Base-by-base conservation (phyloP, 192 early-diverging fungal species). In the Coemansia sp. region DNA sequence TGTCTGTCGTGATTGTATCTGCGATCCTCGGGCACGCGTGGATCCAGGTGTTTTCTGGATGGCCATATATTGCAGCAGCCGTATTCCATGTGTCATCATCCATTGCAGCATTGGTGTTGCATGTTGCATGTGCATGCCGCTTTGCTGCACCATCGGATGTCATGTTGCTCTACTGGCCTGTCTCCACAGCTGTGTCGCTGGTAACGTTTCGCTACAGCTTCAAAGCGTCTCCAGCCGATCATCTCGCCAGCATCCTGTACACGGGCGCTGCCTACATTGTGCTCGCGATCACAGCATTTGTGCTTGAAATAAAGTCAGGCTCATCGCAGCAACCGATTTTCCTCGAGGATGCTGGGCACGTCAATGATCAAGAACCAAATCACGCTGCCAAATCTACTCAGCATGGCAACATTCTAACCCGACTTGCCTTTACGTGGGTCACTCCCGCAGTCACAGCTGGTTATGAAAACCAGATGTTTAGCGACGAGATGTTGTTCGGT, bases 341-440 rank as follows among this genome's bases (percentile, higher is more conserved):
- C 34, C 45, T 38, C 7, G 67, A 20, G 25, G 68, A 70, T 4
- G 66, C 74, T 34, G 61, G 62, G 5, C 45, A 19, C 7, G 5
- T 17, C 19, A 19, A 48, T 19, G 7, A 19, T 15, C 23, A 4
- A 45, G 11, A 13, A 33, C 11, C n/a, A 9, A 22, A 9, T 32
- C 54, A 9, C 23, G 36, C 19, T 48, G 45, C 14, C 7, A 40
- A 11, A 40, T 40, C 38, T 11, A 11, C 38, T 40, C 38, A 40
- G n/a, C 58, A 55, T 11, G 57, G 66, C 2, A 54, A 69, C 19
- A 73, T 73, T n/a, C 53, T 67, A 19, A 67, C 71, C 5, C 59
- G 71, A 14, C 54, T 92, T 0, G 84, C 88, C 6, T 97, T 93
- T 74, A 75, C 85, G 56, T 97, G 95, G 95, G 89, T 96, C 81